Conservation (phyloP, 2,329 filamentous ascomycete species). For the Neonectria coccinea region DNA sequence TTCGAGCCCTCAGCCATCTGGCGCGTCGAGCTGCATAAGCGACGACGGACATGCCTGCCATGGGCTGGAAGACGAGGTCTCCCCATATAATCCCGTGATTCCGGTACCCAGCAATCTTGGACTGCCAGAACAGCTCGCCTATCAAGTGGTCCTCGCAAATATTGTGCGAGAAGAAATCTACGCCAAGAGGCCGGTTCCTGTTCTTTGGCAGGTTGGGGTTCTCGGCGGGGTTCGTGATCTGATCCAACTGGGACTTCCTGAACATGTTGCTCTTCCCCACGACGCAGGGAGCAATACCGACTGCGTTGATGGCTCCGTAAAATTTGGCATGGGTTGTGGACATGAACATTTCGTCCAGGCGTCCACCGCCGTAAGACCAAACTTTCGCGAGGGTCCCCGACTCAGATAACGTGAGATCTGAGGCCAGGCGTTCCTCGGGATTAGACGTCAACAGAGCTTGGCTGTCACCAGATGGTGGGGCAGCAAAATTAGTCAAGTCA, state of each 20-base stretch:
- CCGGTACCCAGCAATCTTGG: slow-evolving; percentile 70
- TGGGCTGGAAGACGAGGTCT: slow-evolving; percentile 90
- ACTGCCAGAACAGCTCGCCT: slow-evolving; percentile 88
- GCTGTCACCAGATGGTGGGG: slow-evolving; percentile 33
- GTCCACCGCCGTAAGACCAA: slow-evolving; percentile 72
- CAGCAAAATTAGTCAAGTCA: slow-evolving; percentile 66
- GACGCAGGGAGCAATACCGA: slow-evolving; percentile 89
- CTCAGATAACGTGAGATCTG: slow-evolving; percentile 35
- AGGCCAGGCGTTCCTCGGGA: slow-evolving; percentile 43
- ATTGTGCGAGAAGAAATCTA: slow-evolving; percentile 94
- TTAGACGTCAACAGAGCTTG: slow-evolving; percentile 51
- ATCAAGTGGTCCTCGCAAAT: slow-evolving; percentile 99
- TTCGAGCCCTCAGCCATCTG: slow-evolving; percentile 91
- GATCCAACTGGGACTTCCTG: slow-evolving; percentile 87
- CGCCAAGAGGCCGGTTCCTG: slow-evolving; percentile 68
- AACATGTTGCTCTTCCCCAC: slow-evolving; percentile 99
- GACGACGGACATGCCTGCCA: slow-evolving; percentile 80
- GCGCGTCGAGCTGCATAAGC: slow-evolving; percentile 85
- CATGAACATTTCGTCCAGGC: slow-evolving; percentile 95
- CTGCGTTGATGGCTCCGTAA: slow-evolving; percentile 96
- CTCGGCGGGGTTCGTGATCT: slow-evolving; percentile 67
- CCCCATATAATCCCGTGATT: slow-evolving; percentile 89
- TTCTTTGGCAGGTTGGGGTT: slow-evolving; percentile 58
- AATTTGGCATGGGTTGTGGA: slow-evolving; percentile 95
- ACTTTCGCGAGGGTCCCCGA: slow-evolving; percentile 46